Base-by-base conservation (phyloP, 1,139 yeast species). In the Kazachstania sp. region DNA sequence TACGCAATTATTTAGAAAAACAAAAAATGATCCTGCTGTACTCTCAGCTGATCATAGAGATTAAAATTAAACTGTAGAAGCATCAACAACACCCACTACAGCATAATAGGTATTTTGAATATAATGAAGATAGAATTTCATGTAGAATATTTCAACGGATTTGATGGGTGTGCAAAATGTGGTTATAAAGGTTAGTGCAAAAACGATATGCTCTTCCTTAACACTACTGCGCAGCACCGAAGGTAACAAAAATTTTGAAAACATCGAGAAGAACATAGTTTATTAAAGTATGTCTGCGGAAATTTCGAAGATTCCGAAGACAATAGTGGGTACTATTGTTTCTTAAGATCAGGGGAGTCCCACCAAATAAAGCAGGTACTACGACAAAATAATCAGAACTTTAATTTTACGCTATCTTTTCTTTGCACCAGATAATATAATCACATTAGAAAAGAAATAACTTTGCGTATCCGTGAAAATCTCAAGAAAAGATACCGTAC, bases 261-360 rank as follows among this genome's bases (percentile, higher is more conserved):
- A 32, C 36, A 32, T 32, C 36, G 36, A 32, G 36, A 32, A 32
- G 36, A 32, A 15, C 18, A 32, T 32, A 32, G 36, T 32, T 32
- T 32, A 15, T n/a, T 23, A 23, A 23, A 4, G 9, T 7, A 23
- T 18, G n/a, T 32, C 11, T 5, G 36, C 18, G 18, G 18, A 8
- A 32, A 32, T 15, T 32, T 32, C 18, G 5, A 32, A 32, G 15
- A 32, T 15, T 16, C 15, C 18, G 8, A 6, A 32, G 19, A 32
- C 11, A 32, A 18, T 32, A 32, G 18, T 15, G 19, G 12, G 19
- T 32, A 18, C 18, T 13, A 32, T 5, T 32, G 12, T 15, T 19
- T 18, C 12, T 6, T 26, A 28, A 38, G 41, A 38, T 38, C 41
- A 38, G 41, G 41, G 41, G 41, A 30, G 41, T 13, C 32, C 41